These are phyloP conservation scores for Laburnicola sp. DNA, from an alignment of 2,329 filamentous ascomycete genomes.

Conservation along the genomic window DNA sequence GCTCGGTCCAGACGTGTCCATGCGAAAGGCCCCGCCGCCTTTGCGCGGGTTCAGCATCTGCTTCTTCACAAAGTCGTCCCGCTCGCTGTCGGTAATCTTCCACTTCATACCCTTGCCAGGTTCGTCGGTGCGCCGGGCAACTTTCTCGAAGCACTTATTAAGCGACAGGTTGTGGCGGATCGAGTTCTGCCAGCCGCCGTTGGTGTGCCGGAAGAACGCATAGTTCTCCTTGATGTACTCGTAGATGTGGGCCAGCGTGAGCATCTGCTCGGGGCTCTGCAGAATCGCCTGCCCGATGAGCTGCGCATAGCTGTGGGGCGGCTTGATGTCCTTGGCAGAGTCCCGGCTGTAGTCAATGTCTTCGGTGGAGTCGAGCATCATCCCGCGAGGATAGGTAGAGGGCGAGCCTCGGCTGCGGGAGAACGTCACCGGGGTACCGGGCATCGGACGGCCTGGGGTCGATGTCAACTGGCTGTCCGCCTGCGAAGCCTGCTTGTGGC, in stretches of 20 bases:
- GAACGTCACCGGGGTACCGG: conserved; percentile 41
- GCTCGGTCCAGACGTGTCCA: conserved; percentile 70
- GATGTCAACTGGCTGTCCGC: conserved; percentile 40
- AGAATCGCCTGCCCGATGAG: conserved; percentile 97
- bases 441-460: conserved; percentile 38
- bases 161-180: conserved; percentile 95
- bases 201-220: conserved; percentile 84
- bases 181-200: conserved; percentile 96
- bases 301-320: conserved; percentile 93
- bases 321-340: conserved; percentile 86
- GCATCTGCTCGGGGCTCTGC: conserved; percentile 80
- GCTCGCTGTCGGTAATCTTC: conserved; percentile 83
- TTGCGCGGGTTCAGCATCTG: conserved; percentile 52
- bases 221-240: conserved; percentile 89
- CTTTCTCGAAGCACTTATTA: conserved; percentile 93
- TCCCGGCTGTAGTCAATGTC: conserved; percentile 79
- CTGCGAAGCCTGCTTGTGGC: conserved; percentile 38
- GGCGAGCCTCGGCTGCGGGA: conserved; percentile 52
- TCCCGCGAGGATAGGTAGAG: conserved; percentile 52
- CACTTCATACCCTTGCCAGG: conserved; percentile 99
- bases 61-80: conserved; percentile 84
- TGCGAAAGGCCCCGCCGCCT: conserved; percentile 36
- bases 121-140: conserved; percentile 88
- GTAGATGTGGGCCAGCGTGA: conserved; percentile 92
- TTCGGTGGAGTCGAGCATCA: conserved; percentile 58